A percentile compares a stretch with the other conserved stretches of the same genome.
These are phyloP conservation scores for Papiliotrema terrestris DNA, from an alignment of 1,284 basidiomycete species.

Conservation along the genomic window DNA sequence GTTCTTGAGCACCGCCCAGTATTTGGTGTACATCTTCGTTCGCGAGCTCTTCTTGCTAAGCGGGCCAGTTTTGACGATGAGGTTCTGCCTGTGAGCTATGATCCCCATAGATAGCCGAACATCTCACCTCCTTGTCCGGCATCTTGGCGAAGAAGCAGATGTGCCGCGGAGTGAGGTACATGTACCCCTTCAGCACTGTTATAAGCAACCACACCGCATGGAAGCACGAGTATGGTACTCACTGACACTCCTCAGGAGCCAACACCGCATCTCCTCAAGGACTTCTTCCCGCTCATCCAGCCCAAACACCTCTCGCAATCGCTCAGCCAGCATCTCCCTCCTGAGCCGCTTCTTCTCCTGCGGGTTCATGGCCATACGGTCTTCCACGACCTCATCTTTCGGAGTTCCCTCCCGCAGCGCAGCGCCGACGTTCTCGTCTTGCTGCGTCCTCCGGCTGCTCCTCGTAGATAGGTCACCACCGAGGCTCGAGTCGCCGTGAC, in stretches of 20 bases:
- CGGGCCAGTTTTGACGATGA: conserved; percentile 80
- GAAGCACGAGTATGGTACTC: conserved; percentile 47
- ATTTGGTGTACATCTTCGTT: conserved; percentile 83
- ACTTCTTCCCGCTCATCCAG: conserved; percentile 75
- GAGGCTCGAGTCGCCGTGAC: conserved; percentile 5
- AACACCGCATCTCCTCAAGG: conserved; percentile 82
- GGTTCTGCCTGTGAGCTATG: conserved; percentile 57
- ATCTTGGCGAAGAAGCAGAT: conserved; percentile 97
- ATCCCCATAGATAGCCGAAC: conserved; percentile 6
- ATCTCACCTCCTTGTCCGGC: conserved; percentile 71
- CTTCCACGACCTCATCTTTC: conserved; percentile 21
- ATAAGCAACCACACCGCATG: conserved; percentile 2
- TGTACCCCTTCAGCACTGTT: conserved; percentile 87
- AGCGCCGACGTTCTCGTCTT: conserved; percentile 22
- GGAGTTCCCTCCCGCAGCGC: conserved; percentile 23
- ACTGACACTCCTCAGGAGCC: conserved; percentile 80
- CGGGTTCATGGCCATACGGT: conserved; percentile 17
- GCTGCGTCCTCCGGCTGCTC: conserved; percentile 1
- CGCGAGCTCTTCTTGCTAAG: conserved; percentile 77
- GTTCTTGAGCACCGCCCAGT: conserved; percentile 92
- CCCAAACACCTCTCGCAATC: conserved; percentile 80
- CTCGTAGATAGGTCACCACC: conserved; percentile 1
- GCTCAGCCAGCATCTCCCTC: conserved; percentile 69
- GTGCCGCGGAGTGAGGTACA: conserved; percentile 89
- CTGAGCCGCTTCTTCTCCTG: conserved; percentile 55